Conservation (phyloP, 345 rosid genomes). For the Moringa oleifera region DNA sequence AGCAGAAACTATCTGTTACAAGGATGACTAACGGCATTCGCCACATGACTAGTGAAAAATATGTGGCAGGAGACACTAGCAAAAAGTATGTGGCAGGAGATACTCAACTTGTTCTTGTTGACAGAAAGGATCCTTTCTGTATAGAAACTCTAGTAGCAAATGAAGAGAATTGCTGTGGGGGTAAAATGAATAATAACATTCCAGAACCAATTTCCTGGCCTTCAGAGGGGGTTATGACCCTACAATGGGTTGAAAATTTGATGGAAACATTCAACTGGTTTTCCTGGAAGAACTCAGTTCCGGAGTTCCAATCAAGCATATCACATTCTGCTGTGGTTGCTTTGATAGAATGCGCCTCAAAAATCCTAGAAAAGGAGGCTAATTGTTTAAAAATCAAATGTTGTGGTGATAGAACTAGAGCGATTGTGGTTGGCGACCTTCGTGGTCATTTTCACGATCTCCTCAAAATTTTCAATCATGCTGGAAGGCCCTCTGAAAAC, state of each 20-base stretch:
- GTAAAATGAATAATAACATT: conserved; percentile 22
- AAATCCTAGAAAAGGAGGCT: conserved; percentile 33
- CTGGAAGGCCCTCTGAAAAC: conserved; percentile 39
- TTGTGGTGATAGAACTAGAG: conserved; percentile 21
- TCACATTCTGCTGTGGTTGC: conserved; percentile 30
- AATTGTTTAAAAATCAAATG: conserved; percentile 27
- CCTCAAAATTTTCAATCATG: conserved; percentile 30
- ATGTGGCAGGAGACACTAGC: conserved; percentile 17
- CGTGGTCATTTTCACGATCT: conserved; percentile 40
- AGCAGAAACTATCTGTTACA: conserved; percentile 20
- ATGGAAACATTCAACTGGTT: conserved; percentile 28
- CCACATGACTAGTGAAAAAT: conserved; percentile 29
- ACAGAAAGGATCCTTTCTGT: conserved; percentile 21
- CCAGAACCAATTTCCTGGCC: conserved; percentile 37
- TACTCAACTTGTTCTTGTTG: conserved; percentile 24
- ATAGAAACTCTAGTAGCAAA: conserved; percentile 29
- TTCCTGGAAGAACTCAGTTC: conserved; percentile 30
- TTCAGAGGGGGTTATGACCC: conserved; percentile 24
- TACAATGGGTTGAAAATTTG: conserved; percentile 33
- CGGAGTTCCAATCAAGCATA: conserved; percentile 20
- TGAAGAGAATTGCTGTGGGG: conserved; percentile 22
- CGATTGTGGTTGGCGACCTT: conserved; percentile 40
- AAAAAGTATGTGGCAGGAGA: no score
- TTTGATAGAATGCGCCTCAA: conserved; percentile 25
- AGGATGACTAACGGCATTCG: conserved; percentile 25